These are phyloP conservation scores for Torulaspora indica DNA, from an alignment of 805 yeast genomes.

Conservation along the genomic window DNA sequence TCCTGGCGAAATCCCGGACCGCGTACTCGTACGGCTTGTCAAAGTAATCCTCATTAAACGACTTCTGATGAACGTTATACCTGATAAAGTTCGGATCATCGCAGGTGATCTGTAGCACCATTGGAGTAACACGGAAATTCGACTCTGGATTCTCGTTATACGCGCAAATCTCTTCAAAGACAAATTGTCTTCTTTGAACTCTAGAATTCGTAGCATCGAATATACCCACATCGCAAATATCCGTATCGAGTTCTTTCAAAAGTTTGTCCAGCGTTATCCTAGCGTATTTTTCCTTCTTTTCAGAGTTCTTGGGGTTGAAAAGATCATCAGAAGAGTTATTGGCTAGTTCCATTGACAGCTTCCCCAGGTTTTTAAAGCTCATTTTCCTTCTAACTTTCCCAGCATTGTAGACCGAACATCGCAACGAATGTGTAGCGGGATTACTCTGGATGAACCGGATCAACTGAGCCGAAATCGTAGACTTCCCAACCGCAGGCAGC, in stretches of 20 bases:
- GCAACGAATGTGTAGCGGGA: slow-evolving; percentile 24
- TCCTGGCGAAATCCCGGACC: slow-evolving; percentile 53
- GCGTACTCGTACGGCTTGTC: slow-evolving; percentile 49
- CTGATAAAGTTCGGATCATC: slow-evolving; percentile 47
- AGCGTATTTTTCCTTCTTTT: slow-evolving; percentile 49
- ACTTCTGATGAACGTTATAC: slow-evolving; percentile 61
- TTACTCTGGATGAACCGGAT: slow-evolving; percentile 47
- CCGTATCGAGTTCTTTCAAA: slow-evolving; percentile 40
- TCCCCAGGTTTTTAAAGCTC: slow-evolving; percentile 30
- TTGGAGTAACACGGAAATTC: slow-evolving; percentile 40
- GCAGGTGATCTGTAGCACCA: slow-evolving; percentile 58
- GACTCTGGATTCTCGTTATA: slow-evolving; percentile 18
- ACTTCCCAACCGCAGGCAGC: slow-evolving; percentile 72
- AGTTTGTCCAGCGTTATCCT: slow-evolving; percentile 46
- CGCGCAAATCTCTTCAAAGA: slow-evolving; percentile 24
- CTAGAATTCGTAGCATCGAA: slow-evolving; percentile 60
- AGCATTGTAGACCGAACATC: slow-evolving; percentile 57
- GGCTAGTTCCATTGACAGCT: slow-evolving; percentile 25
- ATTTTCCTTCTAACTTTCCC: slow-evolving; percentile 65
- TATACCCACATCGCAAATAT: slow-evolving; percentile 49
- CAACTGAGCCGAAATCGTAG: slow-evolving; percentile 64
- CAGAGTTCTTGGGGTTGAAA: slow-evolving; percentile 40
- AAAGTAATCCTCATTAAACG: slow-evolving; percentile 57
- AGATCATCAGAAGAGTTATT: slow-evolving; percentile 38
- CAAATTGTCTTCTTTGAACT: slow-evolving; percentile 37